Percentiles rank a stretch among this genome's conserved stretches.
Conservation (phyloP, 176 grass and related monocot species). For the Cocos nucifera region DNA sequence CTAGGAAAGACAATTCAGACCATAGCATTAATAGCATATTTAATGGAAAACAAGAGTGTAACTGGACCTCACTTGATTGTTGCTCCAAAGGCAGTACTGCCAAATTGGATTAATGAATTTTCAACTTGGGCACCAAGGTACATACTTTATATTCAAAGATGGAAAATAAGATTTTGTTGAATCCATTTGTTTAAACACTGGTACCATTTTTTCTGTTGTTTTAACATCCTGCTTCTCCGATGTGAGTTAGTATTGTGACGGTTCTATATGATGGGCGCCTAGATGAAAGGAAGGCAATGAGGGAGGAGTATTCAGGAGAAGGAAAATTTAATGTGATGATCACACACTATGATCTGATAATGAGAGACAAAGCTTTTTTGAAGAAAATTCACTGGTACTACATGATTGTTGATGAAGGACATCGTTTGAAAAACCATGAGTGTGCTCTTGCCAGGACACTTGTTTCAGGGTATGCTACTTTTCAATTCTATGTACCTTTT, state of each 20-base stretch:
- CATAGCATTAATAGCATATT: slow-evolving; percentile 83
- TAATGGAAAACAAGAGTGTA: slow-evolving; percentile 94
- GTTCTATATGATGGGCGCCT: slow-evolving; percentile 96
- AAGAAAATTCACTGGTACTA: slow-evolving; percentile 97
- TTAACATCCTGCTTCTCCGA: slow-evolving; percentile 7
- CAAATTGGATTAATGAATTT: slow-evolving; percentile 96
- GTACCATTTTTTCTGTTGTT: slow-evolving; percentile 6
- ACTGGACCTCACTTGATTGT: slow-evolving; percentile 87
- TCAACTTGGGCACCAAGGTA: slow-evolving; percentile 97
- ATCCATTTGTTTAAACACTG: no score
- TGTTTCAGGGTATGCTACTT: slow-evolving; percentile 64
- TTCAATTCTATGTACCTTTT: background rate
- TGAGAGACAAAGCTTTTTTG: slow-evolving; percentile 97
- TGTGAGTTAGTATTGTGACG: slow-evolving; percentile 62
- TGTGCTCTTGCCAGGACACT: slow-evolving; percentile 88
- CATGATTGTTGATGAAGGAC: slow-evolving; percentile 97
- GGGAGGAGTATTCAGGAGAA: slow-evolving; percentile 67
- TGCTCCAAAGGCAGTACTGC: slow-evolving; percentile 93
- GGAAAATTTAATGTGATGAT: slow-evolving; percentile 86
- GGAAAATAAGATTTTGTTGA: background rate
- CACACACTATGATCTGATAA: slow-evolving; percentile 98
- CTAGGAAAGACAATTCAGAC: slow-evolving; percentile 99
- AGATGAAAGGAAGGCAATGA: slow-evolving; percentile 81
- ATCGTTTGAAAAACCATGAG: slow-evolving; percentile 99
- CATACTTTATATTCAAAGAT: slow-evolving; percentile 7